Conservation (phyloP, 1,284 basidiomycete genomes). For the Moesziomyces aphidis region DNA sequence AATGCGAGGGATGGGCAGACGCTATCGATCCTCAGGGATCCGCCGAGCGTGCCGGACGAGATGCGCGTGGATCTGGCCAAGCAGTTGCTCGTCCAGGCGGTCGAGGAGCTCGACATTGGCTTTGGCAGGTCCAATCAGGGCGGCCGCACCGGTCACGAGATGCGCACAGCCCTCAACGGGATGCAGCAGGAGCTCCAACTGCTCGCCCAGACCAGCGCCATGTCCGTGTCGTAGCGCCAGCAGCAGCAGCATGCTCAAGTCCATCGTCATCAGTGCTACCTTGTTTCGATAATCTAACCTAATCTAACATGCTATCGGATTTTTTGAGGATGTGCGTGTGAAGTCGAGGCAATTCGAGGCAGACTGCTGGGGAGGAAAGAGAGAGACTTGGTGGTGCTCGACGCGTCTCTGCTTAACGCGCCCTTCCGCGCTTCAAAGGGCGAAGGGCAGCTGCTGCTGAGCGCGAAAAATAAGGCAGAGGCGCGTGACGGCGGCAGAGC, state of each 20-base stretch:
- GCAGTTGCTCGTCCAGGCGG: slow-evolving; percentile 46
- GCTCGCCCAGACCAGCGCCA: slow-evolving; percentile 26
- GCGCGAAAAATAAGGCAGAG: neutral
- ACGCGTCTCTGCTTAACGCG: too few relatives aligned
- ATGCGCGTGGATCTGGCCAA: slow-evolving; percentile 37
- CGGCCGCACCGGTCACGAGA: slow-evolving; percentile 21
- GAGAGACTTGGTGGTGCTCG: neutral
- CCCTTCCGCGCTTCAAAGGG: neutral
- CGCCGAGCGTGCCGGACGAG: slow-evolving; percentile 24
- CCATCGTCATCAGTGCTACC: too few relatives aligned
- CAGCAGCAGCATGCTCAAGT: neutral
- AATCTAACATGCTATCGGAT: too few relatives aligned
- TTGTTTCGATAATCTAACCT: too few relatives aligned
- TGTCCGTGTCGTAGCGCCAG: slow-evolving; percentile 19
- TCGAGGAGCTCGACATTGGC: slow-evolving; percentile 45
- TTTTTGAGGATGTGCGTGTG: neutral
- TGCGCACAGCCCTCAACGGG: slow-evolving; percentile 26
- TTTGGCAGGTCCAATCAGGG: slow-evolving; percentile 50
- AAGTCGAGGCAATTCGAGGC: too few relatives aligned
- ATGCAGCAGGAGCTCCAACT: slow-evolving; percentile 33
- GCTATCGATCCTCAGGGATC: slow-evolving; percentile 31
- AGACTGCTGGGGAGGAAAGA: too few relatives aligned
- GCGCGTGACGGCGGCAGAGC: neutral
- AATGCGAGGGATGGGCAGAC: slow-evolving; percentile 12
- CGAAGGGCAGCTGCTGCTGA: neutral